These are phyloP conservation scores for Teunomyces barrocoloradensis DNA, from an alignment of 805 yeast genomes.

Conservation along the genomic window DNA sequence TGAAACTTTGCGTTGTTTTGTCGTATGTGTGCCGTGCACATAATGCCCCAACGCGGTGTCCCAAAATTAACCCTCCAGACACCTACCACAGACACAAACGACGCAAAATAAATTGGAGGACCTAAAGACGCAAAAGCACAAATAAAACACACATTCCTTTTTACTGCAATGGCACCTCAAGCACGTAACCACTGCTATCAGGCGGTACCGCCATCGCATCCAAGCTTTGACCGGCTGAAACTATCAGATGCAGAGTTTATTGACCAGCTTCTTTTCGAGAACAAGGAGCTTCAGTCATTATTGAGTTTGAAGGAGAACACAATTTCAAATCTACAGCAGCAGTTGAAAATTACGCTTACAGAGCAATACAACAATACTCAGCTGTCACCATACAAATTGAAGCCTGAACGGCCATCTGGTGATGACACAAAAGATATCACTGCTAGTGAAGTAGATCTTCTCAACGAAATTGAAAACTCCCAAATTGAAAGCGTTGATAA, in stretches of 20 bases:
- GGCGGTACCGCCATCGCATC: conserved; percentile 30
- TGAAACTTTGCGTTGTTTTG: background rate
- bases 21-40: background rate
- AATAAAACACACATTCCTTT: background rate
- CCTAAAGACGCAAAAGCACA: background rate
- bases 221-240: conserved; percentile 30
- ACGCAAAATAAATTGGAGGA: background rate
- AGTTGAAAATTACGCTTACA: conserved; percentile 1
- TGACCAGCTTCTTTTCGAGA: conserved; percentile 35
- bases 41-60: background rate
- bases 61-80: background rate
- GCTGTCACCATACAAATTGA: background rate
- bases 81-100: background rate
- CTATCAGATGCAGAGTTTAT: conserved; percentile 30
- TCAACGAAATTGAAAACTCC: background rate
- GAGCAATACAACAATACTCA: background rate
- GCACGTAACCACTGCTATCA: conserved; percentile 3
- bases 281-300: conserved; percentile 29
- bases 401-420: background rate
- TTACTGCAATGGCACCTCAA: background rate
- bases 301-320: conserved; percentile 6
- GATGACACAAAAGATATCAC: conserved; percentile 1
- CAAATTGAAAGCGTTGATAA: background rate
- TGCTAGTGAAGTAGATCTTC: conserved; percentile 1
- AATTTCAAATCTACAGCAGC: conserved; percentile 6